phyloP scores from a whole-genome alignment of 495 filamentous ascomycete species.

The Xylaria castorea region DNA sequence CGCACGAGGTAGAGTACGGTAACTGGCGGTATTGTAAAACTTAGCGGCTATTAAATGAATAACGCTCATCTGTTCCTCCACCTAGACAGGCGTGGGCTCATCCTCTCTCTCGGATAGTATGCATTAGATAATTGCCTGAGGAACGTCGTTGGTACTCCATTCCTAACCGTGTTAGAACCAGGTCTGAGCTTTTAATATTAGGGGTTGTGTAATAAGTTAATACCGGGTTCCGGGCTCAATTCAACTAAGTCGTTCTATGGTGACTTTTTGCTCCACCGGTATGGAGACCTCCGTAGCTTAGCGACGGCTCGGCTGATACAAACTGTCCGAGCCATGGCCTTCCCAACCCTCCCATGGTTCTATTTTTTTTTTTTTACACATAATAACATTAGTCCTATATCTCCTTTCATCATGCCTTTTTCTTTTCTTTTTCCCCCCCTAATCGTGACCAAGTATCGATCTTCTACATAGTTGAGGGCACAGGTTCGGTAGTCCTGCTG shows the following conservation, averaged over 20 bases:
- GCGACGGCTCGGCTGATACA: not conserved
- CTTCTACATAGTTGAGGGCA: constrained; percentile 19
- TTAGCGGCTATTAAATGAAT: not conserved
- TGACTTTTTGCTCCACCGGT: too few species aligned
- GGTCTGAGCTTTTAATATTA: not conserved
- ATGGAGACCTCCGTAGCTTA: not conserved
- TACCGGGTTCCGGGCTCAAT: not conserved
- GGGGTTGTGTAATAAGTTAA: not conserved
- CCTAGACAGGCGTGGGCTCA: not conserved
- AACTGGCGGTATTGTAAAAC: not conserved
- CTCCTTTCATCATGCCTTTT: constrained; percentile 12
- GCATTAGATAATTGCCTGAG: not conserved
- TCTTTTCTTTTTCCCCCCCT: too few species aligned
- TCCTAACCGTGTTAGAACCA: not conserved
- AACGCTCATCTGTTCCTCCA: not conserved
- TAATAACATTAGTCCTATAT: not conserved
- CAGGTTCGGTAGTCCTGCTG: constrained; percentile 3
- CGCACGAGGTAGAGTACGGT: not conserved
- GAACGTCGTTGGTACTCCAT: not conserved
- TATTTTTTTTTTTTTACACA: not conserved
- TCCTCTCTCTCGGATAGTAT: not conserved
- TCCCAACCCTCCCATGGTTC: not conserved
- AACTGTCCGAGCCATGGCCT: not conserved
- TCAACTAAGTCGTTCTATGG: not conserved
- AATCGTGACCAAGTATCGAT: constrained; percentile 2